Percentiles rank a stretch among this genome's conserved stretches.
Conservation (phyloP, 768 basidiomycete genomes). For the Lepiota brunneoincarnata region DNA sequence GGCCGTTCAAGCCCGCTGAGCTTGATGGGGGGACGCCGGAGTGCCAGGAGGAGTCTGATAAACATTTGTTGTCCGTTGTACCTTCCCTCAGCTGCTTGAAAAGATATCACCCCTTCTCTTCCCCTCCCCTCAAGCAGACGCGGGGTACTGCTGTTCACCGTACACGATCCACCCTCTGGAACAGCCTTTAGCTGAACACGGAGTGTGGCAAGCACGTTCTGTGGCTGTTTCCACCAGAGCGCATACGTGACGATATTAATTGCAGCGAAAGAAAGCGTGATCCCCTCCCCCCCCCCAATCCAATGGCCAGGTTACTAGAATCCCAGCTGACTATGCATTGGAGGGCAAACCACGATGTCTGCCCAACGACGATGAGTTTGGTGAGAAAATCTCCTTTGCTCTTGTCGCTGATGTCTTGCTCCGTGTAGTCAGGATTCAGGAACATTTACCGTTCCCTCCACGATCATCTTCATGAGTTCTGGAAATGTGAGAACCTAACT, state of each 20-base stretch:
- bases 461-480: neutral
- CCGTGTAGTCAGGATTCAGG: neutral
- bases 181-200: too few relatives aligned
- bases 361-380: neutral
- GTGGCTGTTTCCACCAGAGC: constrained; percentile 12
- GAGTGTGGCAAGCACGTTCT: neutral
- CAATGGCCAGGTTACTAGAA: neutral
- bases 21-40: too few relatives aligned
- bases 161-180: too few relatives aligned
- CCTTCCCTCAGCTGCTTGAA: too few relatives aligned
- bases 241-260: constrained; percentile 2
- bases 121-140: too few relatives aligned
- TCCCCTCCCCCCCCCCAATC: constrained; percentile 8
- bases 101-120: too few relatives aligned
- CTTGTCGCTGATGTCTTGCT: neutral
- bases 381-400: constrained; percentile 7
- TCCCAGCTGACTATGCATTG: constrained; percentile 7
- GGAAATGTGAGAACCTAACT: neutral
- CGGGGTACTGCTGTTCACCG: too few relatives aligned
- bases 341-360: constrained; percentile 5
- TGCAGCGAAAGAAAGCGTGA: constrained; percentile 7
- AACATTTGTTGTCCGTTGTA: too few relatives aligned
- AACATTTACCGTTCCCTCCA: neutral
- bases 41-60: too few relatives aligned
- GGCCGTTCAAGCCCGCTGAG: too few relatives aligned